Conservation (phyloP, 2,329 filamentous ascomycete species). For the Aspergillus pseudoterreus region DNA sequence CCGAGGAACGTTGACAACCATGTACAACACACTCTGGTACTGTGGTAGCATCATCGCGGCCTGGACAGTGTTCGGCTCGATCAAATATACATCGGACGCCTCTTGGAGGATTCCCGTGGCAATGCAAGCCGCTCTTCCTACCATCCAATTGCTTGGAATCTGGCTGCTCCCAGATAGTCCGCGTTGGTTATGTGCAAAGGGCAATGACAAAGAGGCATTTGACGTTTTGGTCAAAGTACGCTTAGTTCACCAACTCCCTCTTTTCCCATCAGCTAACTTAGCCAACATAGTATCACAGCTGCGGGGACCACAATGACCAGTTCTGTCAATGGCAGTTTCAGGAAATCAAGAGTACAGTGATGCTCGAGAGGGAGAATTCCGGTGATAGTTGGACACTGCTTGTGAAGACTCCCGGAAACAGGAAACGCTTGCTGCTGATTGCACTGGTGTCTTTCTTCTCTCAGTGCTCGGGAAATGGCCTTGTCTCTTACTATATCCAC, state of each 20-base stretch:
- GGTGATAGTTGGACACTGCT: slow-evolving; percentile 9
- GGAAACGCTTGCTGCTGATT: slow-evolving; percentile 9
- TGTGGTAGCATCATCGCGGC: slow-evolving; percentile 12
- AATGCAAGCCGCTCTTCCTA: slow-evolving; percentile 6
- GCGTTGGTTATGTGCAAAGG: slow-evolving; percentile 5
- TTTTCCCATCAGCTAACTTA: too few species aligned
- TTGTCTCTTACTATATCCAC: slow-evolving; percentile 28
- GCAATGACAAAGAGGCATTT: background rate
- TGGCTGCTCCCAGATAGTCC: slow-evolving; percentile 11
- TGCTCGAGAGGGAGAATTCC: too few species aligned
- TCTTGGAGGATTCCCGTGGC: slow-evolving; percentile 11
- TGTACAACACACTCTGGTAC: slow-evolving; percentile 20
- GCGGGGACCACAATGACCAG: too few species aligned
- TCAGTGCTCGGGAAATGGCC: slow-evolving; percentile 13
- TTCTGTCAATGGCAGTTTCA: too few species aligned
- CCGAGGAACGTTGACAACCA: slow-evolving; percentile 15
- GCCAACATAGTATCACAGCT: too few species aligned
- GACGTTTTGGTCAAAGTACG: background rate
- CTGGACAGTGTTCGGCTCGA: slow-evolving; percentile 12
- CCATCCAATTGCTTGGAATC: slow-evolving; percentile 10
- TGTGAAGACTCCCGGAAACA: slow-evolving; percentile 14
- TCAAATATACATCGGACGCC: slow-evolving; percentile 7
- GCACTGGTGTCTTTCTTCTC: slow-evolving; percentile 9
- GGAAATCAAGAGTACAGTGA: too few species aligned
- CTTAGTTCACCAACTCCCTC: too few species aligned